phyloP scores from a whole-genome alignment of 768 basidiomycete genomes.

The Pleurotus ostreatus region DNA sequence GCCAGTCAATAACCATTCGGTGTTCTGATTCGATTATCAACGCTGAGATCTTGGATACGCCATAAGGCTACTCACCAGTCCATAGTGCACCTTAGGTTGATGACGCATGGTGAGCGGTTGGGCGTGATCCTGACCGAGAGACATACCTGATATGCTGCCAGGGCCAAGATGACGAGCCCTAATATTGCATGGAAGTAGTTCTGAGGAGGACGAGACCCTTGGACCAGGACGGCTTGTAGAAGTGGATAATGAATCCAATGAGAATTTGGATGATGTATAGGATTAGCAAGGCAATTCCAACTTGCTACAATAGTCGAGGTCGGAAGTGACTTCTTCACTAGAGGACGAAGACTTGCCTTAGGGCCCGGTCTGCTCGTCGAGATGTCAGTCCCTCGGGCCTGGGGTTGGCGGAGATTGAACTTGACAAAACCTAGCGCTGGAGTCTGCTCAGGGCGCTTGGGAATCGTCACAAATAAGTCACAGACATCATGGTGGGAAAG shows the following conservation, averaged over 20 bases:
- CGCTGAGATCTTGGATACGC: background rate
- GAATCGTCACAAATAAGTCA: too few species aligned
- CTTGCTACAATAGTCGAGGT: constrained; percentile 27
- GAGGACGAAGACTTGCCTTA: background rate
- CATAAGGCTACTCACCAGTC: constrained; percentile 20
- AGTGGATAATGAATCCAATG: constrained; percentile 50
- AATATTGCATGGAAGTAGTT: constrained; percentile 53
- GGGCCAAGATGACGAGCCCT: constrained; percentile 49
- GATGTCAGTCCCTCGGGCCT: too few species aligned
- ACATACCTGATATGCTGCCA: constrained; percentile 48
- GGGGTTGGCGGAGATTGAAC: too few species aligned
- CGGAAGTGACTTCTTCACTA: background rate
- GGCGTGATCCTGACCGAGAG: constrained; percentile 6
- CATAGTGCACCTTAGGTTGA: constrained; percentile 38
- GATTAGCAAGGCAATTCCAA: constrained; percentile 48
- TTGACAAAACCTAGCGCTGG: too few species aligned
- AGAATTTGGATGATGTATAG: constrained; percentile 49
- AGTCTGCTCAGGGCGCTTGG: too few species aligned
- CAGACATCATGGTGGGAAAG: too few species aligned
- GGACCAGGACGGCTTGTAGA: constrained; percentile 38
- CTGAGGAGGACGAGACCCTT: constrained; percentile 41
- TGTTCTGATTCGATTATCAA: constrained; percentile 18
- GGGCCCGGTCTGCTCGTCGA: too few species aligned
- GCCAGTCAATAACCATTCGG: constrained; percentile 37
- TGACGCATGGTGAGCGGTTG: background rate